Percentiles rank a stretch among this genome's conserved stretches.
phyloP scores from a whole-genome alignment of 139 green algal genomes.

The Chlamydomonas incerta region DNA sequence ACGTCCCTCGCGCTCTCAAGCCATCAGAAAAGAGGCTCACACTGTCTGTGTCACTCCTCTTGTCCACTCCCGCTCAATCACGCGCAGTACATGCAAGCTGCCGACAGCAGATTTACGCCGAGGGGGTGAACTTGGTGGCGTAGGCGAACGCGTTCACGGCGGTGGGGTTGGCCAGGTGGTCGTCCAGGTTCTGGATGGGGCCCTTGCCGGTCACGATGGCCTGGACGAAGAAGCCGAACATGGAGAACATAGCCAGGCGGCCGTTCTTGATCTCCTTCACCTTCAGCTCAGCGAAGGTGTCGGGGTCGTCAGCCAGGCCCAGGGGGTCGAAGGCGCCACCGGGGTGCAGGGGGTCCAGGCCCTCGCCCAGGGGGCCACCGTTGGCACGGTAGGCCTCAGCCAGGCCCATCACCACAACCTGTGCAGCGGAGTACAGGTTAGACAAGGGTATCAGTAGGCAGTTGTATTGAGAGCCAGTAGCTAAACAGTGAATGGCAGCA shows the following conservation, averaged over 20 bases:
- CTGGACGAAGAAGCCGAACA: slow-evolving; percentile 89
- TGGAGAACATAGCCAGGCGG: slow-evolving; percentile 92
- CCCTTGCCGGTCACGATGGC: slow-evolving; percentile 83
- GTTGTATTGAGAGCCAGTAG: neutral
- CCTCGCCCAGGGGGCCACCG: slow-evolving; percentile 87
- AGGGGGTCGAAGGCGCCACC: slow-evolving; percentile 90
- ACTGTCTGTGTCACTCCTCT: too few relatives aligned
- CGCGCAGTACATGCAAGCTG: neutral
- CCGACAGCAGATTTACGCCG: neutral
- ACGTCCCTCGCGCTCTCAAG: too few relatives aligned
- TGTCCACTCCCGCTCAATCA: too few relatives aligned
- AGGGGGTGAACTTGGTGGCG: slow-evolving; percentile 66
- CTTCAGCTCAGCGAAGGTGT: slow-evolving; percentile 81
- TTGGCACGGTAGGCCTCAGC: slow-evolving; percentile 95
- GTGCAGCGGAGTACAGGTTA: neutral
- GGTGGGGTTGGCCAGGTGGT: slow-evolving; percentile 83
- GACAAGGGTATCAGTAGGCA: neutral
- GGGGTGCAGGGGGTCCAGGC: slow-evolving; percentile 81
- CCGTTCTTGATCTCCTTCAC: slow-evolving; percentile 98
- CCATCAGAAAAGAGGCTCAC: too few relatives aligned
- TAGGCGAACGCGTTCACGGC: slow-evolving; percentile 83
- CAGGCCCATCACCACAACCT: slow-evolving; percentile 89
- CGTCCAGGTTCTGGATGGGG: slow-evolving; percentile 79
- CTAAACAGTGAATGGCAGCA: neutral
- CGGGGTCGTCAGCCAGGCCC: slow-evolving; percentile 94